Base-by-base conservation (phyloP, 768 basidiomycete species). In the Lentinula lateritia region DNA sequence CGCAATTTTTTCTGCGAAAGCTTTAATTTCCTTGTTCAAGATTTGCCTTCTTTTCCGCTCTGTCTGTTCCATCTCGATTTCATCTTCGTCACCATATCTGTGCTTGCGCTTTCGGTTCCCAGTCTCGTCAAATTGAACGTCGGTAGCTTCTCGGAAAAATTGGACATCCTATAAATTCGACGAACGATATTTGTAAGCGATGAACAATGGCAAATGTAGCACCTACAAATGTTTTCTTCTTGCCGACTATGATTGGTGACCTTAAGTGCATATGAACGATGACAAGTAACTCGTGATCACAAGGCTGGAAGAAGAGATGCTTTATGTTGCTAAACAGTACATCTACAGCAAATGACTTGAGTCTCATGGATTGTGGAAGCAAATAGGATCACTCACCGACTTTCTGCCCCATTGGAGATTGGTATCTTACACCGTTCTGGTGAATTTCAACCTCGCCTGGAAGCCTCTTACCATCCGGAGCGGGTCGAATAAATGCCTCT, bases 391-490 rank as follows among this genome's bases (percentile, higher is more conserved):
- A 75, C 88, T 65, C 69, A 92, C 95, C 94, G 64, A 98, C 90
- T 76, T 90, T 93, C 75, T 95, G 94, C 43, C 92, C 90, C 70
- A 89, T 83, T 1, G 88, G 88, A 18, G 92, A 93, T 65, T 89
- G 85, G 73, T 98, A 98, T 39, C 96, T 84, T 60, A 98, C 82
- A 79, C 97, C 97, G 69, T 98, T 99, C 72, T 93, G 89, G 71
- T 99, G 97, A 39, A 99, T 93, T 70, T 99, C 97, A 20, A 98
- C 91, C 71, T 98, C 96, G n/a, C 97, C 97, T 5, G 95, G 91
- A 13, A 95, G 78, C 32, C 95, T 85, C 75, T 98, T 99, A 23
- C 94, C 95, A 68, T 99, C 97, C 35, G 95, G 81, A 5, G 94
- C 92, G 28, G 97, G 97, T 15, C 95, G 85, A 53, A 97, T 87